Conservation (phyloP, 495 filamentous ascomycete species). For the Trypethelium eluteriae region DNA sequence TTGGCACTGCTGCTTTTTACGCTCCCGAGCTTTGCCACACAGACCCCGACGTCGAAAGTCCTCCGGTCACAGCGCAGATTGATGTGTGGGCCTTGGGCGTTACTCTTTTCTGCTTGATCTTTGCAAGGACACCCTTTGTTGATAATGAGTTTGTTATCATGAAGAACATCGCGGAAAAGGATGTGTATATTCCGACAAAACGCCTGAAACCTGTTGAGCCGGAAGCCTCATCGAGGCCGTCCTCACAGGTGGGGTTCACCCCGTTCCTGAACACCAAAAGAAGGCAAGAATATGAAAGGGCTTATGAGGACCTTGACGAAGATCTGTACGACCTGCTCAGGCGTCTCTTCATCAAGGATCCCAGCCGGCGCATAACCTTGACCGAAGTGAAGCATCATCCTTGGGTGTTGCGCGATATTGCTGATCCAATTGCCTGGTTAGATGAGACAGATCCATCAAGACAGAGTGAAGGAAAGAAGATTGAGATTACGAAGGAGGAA, state of each 20-base stretch:
- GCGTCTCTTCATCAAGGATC: constrained; percentile 81
- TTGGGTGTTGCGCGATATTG: constrained; percentile 82
- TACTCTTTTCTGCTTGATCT: constrained; percentile 91
- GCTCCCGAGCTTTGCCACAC: constrained; percentile 95
- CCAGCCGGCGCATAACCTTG: constrained; percentile 74
- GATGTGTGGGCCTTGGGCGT: constrained; percentile 97
- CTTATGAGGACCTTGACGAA: constrained; percentile 79
- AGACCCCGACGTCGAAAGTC: constrained; percentile 48
- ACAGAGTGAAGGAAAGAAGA: constrained; percentile 75
- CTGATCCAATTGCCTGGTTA: constrained; percentile 70
- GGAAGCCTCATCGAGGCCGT: constrained; percentile 35
- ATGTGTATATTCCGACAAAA: constrained; percentile 75
- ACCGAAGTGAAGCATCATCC: constrained; percentile 91
- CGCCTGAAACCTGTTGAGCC: constrained; percentile 72
- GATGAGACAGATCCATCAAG: constrained; percentile 85
- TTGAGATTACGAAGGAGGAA: constrained; percentile 86
- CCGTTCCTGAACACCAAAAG: constrained; percentile 42
- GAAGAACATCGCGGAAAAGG: constrained; percentile 77
- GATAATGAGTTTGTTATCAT: constrained; percentile 88
- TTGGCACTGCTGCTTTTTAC: constrained; percentile 95
- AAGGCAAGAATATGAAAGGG: constrained; percentile 58
- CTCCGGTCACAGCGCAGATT: constrained; percentile 61
- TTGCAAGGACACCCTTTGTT: constrained; percentile 84
- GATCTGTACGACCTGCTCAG: constrained; percentile 72
- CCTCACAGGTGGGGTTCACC: constrained; percentile 30